phyloP scores from a whole-genome alignment of 2,329 filamentous ascomycete species.

The Ascosphaera apis region DNA sequence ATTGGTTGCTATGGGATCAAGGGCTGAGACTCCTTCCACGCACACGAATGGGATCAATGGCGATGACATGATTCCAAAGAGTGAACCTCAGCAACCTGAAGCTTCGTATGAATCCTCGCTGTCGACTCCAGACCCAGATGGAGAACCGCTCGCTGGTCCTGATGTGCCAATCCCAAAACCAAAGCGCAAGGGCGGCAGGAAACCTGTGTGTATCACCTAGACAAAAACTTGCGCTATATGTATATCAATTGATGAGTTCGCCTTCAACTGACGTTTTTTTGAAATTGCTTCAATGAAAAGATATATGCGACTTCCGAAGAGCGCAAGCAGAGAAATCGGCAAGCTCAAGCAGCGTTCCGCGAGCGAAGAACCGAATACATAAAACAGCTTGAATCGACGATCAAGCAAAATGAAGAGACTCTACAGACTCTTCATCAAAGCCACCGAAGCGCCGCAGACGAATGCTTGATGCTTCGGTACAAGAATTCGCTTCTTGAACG shows the following conservation, averaged over 20 bases:
- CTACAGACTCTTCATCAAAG: conserved; percentile 81
- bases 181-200: conserved; percentile 92
- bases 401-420: conserved; percentile 89
- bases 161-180: conserved; percentile 34
- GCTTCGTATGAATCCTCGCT: conserved; percentile 21
- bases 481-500: conserved; percentile 94
- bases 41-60: conserved; percentile 17
- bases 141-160: conserved; percentile 18
- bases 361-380: conserved; percentile 97
- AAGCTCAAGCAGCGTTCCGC: conserved; percentile 91
- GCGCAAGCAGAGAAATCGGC: conserved; percentile 88
- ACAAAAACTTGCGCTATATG: conserved; percentile 2
- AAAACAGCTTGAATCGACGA: conserved; percentile 93
- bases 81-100: conserved; percentile 17
- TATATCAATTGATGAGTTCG: conserved; percentile 4
- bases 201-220: conserved; percentile 49
- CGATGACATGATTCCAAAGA: conserved; percentile 19
- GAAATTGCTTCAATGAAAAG: conserved; percentile 25
- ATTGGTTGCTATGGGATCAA: conserved; percentile 23
- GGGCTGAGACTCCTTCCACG: conserved; percentile 18
- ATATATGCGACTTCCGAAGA: conserved; percentile 98
- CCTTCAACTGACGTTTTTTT: conserved; percentile 1
- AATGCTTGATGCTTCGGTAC: conserved; percentile 94
- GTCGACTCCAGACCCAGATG: conserved; percentile 24
- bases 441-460: conserved; percentile 81